Base-by-base conservation (phyloP, 176 grass and related monocot species). In the Tillandsia leiboldiana region DNA sequence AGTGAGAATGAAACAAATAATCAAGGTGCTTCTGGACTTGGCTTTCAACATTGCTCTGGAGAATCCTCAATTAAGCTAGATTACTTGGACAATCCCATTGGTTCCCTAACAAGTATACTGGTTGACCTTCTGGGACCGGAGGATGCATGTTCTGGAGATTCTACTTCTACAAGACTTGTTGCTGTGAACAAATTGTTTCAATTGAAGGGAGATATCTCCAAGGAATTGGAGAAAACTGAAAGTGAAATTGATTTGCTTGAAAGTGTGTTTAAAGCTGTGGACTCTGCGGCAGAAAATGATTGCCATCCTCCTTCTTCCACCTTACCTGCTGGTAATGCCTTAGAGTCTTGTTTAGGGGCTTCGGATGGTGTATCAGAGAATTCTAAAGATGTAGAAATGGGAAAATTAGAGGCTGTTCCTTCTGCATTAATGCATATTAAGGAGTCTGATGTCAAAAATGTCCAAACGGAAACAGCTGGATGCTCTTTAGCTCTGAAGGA, bases 181-280 rank as follows among this genome's bases (percentile, higher is more conserved):
- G 68, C 73, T 70, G 24, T 78, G 67, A 76, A 77, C 72, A 83
- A 94, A 69, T 72, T 99, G 65, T 75, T 85, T 11, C 50, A 68
- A 74, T 82, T 99, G 71, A 99, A 99, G 62, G 84, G 76, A 54
- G 72, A 53, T 64, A 87, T 94, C 80, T 82, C 87, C 9, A 99
- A 88, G 67, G 84, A 90, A 66, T 80, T 90, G 6, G 95, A 94
- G 68, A 94, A 81, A 73, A 86, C 80, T 70, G 95, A 94, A 82
- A 76, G 77, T 48, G 82, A 94, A 88, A 88, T 99, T 51, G 95
- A 99, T 86, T 88, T 68, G 1, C 72, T 99, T 15, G 95, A 99
- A 80, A 84, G 83, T 14, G 85, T 94, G 78, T 84, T 99, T 33
- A 94, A 84, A 70, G 73, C 71, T 27, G 26, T 80, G 20, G 73